A percentile compares a stretch with the other conserved stretches of the same genome.
These are phyloP conservation scores for Termitomyces eurrhizus DNA, from an alignment of 768 basidiomycete genomes.

Conservation along the genomic window DNA sequence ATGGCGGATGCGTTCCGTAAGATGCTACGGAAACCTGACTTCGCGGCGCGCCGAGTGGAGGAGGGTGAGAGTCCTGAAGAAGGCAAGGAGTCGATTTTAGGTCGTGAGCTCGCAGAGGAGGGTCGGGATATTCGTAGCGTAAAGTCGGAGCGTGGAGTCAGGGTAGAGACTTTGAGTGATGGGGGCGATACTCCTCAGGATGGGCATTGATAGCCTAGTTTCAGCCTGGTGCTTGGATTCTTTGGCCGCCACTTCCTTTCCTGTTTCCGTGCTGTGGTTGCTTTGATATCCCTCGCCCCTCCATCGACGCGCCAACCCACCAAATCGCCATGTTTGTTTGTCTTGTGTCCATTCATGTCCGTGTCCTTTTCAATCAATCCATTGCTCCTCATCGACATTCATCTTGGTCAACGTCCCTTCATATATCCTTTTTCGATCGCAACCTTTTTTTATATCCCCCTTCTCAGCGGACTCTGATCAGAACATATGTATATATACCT, in stretches of 20 bases:
- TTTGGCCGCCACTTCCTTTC: not conserved
- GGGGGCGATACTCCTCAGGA: conserved; percentile 46
- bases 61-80: conserved; percentile 65
- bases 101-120: conserved; percentile 80
- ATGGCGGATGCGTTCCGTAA: conserved; percentile 88
- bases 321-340: not conserved
- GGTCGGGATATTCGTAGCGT: conserved; percentile 88
- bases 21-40: conserved; percentile 86
- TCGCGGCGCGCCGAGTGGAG: conserved; percentile 63
- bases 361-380: not conserved
- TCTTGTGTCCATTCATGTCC: not conserved
- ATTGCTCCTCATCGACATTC: not conserved
- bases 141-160: conserved; percentile 72
- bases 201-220: conserved; percentile 25
- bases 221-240: conserved; percentile 5
- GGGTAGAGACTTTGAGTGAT: conserved; percentile 67
- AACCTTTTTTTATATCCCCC: conserved; percentile 15
- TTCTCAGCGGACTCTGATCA: conserved; percentile 10
- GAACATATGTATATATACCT: conserved; percentile 15
- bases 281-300: not conserved
- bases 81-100: conserved; percentile 45
- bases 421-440: conserved; percentile 5
- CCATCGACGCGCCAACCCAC: not conserved
- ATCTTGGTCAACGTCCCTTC: conserved; percentile 9
- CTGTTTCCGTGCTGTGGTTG: not conserved